Percentiles rank a stretch among this genome's conserved stretches.
phyloP scores from a whole-genome alignment of 164 flowering plant genomes.

The Tetracentron sinense region DNA sequence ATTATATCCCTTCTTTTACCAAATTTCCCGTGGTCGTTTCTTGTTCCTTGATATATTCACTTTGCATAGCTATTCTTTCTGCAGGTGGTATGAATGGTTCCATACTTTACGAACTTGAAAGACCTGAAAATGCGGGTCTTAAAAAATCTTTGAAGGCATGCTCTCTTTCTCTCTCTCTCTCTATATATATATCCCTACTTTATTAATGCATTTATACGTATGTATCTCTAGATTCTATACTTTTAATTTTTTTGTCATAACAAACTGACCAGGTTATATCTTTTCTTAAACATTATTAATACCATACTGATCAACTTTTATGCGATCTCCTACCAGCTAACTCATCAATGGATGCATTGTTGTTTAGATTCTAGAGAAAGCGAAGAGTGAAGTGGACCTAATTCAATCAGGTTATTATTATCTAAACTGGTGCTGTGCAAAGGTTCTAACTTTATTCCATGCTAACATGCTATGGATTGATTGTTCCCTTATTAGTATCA shows the following conservation, averaged over 20 bases:
- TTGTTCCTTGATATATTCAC: background rate
- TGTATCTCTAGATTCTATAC: too few species aligned
- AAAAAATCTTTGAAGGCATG: conserved; percentile 72
- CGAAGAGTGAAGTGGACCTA: conserved; percentile 56
- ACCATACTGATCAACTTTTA: conserved; percentile 9
- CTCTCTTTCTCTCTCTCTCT: conserved; percentile 14
- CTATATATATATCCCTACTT: background rate
- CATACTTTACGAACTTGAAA: conserved; percentile 74
- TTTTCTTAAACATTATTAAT: background rate
- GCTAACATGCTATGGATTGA: conserved; percentile 15
- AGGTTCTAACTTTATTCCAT: background rate
- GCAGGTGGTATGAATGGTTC: conserved; percentile 99
- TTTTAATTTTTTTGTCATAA: background rate
- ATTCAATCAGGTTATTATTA: conserved; percentile 46
- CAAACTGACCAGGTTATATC: background rate
- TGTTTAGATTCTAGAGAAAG: conserved; percentile 71
- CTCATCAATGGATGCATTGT: conserved; percentile 33
- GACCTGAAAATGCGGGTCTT: conserved; percentile 86
- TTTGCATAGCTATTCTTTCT: conserved; percentile 1
- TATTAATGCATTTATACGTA: background rate
- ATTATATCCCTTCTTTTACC: background rate
- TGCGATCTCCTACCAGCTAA: conserved; percentile 26
- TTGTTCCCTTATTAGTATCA: conserved; percentile 44
- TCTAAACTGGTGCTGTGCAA: conserved; percentile 1
- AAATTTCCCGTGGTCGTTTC: background rate